Base-by-base conservation (phyloP, 345 rosid genomes). In the Citrus inodora region DNA sequence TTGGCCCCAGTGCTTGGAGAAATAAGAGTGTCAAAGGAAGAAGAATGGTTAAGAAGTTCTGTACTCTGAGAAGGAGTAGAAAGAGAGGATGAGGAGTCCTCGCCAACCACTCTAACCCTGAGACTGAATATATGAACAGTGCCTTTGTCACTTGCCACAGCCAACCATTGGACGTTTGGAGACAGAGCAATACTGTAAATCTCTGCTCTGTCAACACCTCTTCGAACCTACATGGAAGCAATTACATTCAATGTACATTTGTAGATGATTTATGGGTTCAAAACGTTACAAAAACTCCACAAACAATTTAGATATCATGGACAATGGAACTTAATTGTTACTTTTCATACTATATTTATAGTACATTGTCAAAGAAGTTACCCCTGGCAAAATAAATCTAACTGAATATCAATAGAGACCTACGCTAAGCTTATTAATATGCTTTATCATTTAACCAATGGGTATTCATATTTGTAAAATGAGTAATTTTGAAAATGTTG, bases 201-300 rank as follows among this genome's bases (percentile, higher is more conserved):
- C 71, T 92, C 96, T 73, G 99, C 97, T 88, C 92, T 87, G 80
- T 92, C 98, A 73, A 87, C 88, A 67, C 99, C 98, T 89, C 99
- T 90, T 76, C 97, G 90, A 46, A 95, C 97, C 97, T 95, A 76
- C 40, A 86, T 14, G 19, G 79, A 77, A 48, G 66, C 71, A 83
- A 62, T 61, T 63, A 80, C 38, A 53, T 53, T 78, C 10, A 81
- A 79, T 42, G 10, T 48, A 40, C 33, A 46, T 38, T 62, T 73
- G 61, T 19, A 66, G 38, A 42, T 5, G 3, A 65, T 55, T 48
- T 51, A 75, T 6, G 27, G 32, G 21, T 46, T 75, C 71, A 19
- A 75, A 48, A 75, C 6, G 2, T 30, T 22, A 64, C 17, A 75
- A 46, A n/a, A 74, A 40, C 77, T 16, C 24, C 37, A 40, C 25